Evolutionary conservation across 176 grass and related monocot genomes (phyloP), one percentile per base, ranked within the genome.

Genomic region (Zea luxurians): DNA sequence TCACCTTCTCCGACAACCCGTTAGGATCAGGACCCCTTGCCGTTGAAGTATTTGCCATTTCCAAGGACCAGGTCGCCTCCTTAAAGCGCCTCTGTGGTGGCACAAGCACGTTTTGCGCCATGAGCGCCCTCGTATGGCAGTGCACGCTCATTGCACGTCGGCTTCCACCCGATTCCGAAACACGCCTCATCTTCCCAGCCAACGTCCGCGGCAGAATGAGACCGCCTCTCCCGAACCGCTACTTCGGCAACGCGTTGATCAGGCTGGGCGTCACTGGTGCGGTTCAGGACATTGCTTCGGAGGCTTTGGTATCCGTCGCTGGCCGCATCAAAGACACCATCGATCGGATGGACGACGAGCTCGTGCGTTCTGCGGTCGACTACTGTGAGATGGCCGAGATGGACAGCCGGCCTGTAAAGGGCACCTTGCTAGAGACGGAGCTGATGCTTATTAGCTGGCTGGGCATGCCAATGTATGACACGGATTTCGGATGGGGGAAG

Each of bases 401-500:
- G 1, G 68, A 72, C 41, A 40, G 43, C 1, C 37, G 1, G 13
- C 16, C 55, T 35, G 11, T 37, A 15, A 5, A 64, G 78, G 1
- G 65, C 17, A 15, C 34, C 70, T 4, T 82, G 43, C 38, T 41
- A 2, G 70, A 82, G 35, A 86, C 59, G 0, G 80, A 81, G 1
- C 64, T 89, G 8, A 58, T 64, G n/a, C 49, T 72, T 17, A 53
- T 67, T 17, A 85, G 87, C 62, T 93, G 90, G 90, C 65, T 86
- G 2, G 77, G 72, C 20, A 13, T 89, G 70, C 81, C 84, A 1
- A 36, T 82, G 34, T 76, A 76, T 16, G 87, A 83, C 4, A 78
- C 57, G 0, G 81, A 93, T 79, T 90, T 93, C 13, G 87, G 87
- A 0, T 93, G 81, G 87, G 87, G 84, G 13, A 52, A 50, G 48